Base-by-base conservation (phyloP, 768 basidiomycete species). In the Coprinopsis sp. region DNA sequence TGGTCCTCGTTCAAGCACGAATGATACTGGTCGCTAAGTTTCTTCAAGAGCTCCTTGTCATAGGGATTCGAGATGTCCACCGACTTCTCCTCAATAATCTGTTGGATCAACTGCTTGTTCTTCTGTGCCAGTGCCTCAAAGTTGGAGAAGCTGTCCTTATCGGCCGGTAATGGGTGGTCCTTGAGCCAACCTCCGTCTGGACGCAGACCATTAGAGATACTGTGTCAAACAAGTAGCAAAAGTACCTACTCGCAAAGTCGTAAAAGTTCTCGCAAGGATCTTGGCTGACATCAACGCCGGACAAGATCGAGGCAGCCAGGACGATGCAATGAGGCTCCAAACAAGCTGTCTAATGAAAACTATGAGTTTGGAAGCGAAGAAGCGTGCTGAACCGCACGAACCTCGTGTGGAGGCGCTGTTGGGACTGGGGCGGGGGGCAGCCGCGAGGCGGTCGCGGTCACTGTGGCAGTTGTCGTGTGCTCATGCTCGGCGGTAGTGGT, bases 241-340 rank as follows among this genome's bases (percentile, higher is more conserved):
- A 16, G 27, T 7, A 82, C 90, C 57, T 58, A 94, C 92, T 94
- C 8, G 93, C 82, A 66, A 83, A 98, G 52, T 85, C 79, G 59
- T 93, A 97, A 63, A 97, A 96, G 65, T 92, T 86, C 54, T 97
- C 89, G 64, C 96, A 99, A 0, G 96, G 96, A 60, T 98, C 92
- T 54, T 86, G 76, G 7, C 81, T 71, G 8, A 76, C 76, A 59
- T 99, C 94, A 18, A 98, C 65, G 1, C 81, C 81, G 16, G 83
- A 78, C 12, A 98, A 67, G 49, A 99, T 87, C 0, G 82, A 76
- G 1, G 91, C 87, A 8, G 95, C 84, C 11, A 95, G 74, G 27
- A 81, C 67, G 40, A 98, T 83, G 60, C 96, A 99, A 51, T 84
- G 77, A 3, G 84, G 60, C 11, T 85, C 82, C 22, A 88, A 62